Conservation (phyloP, 2,329 filamentous ascomycete species). For the Pezicula rhizophila region DNA sequence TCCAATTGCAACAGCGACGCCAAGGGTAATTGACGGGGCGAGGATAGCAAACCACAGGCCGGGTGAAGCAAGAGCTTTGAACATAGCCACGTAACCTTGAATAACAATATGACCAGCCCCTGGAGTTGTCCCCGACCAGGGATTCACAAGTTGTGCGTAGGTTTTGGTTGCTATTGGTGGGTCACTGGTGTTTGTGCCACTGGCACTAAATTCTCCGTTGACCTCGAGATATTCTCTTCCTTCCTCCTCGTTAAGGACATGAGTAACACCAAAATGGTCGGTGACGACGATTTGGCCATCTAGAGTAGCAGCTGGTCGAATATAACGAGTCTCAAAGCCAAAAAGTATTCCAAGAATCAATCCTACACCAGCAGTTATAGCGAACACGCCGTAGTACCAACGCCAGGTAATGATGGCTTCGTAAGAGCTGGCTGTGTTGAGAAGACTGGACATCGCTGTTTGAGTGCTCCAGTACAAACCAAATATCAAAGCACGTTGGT, state of each 20-base stretch:
- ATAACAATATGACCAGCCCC: not conserved
- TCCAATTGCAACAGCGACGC: slow-evolving; percentile 31
- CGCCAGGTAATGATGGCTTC: slow-evolving; percentile 23
- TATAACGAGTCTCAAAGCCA: slow-evolving; percentile 34
- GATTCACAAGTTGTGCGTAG: not conserved
- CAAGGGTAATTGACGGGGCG: slow-evolving; percentile 31
- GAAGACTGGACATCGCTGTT: not conserved
- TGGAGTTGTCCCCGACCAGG: not conserved
- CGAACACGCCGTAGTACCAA: slow-evolving; percentile 38
- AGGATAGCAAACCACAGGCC: slow-evolving; percentile 29
- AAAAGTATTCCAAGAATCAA: slow-evolving; percentile 32
- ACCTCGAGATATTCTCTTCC: not conserved
- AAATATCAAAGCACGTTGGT: not conserved
- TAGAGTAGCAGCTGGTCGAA: slow-evolving; percentile 27
- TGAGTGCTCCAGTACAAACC: not conserved
- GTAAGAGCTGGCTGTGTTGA: not conserved
- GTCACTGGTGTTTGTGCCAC: not conserved
- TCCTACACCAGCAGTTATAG: slow-evolving; percentile 29
- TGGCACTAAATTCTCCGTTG: not conserved
- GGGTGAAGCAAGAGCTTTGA: not conserved
- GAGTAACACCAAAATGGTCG: slow-evolving; percentile 9
- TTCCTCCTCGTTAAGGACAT: not conserved
- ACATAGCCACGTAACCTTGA: not conserved
- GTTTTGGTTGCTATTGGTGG: not conserved
- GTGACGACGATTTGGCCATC: slow-evolving; percentile 31